These are phyloP conservation scores for Cronartium ribicola DNA, from an alignment of 1,284 basidiomycete species.

Conservation along the genomic window DNA sequence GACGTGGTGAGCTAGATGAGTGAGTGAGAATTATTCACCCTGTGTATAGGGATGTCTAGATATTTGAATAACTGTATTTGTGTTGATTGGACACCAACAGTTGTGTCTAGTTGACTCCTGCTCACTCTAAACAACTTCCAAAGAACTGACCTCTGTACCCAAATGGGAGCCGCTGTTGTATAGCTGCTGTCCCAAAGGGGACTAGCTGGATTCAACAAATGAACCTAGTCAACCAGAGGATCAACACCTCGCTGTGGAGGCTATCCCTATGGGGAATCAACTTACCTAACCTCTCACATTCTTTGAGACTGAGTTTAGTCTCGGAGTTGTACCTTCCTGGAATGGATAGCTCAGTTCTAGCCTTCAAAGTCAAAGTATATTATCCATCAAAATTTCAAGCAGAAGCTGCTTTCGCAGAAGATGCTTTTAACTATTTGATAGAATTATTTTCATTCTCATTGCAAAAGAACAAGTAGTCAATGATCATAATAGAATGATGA, in stretches of 20 bases:
- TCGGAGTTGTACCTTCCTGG: slow-evolving; percentile 42
- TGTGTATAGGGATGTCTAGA: too few relatives aligned
- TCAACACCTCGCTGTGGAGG: background rate
- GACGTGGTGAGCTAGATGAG: too few relatives aligned
- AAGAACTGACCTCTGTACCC: too few relatives aligned
- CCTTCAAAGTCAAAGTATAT: slow-evolving; percentile 11
- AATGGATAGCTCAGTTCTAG: slow-evolving; percentile 17
- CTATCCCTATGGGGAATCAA: background rate
- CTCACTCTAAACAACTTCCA: too few relatives aligned
- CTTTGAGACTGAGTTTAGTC: slow-evolving; percentile 37
- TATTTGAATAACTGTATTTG: too few relatives aligned
- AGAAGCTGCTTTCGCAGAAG: slow-evolving; percentile 40
- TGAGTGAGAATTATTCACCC: too few relatives aligned
- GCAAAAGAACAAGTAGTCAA: background rate
- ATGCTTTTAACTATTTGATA: background rate
- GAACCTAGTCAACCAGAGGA: background rate
- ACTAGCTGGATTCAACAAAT: too few relatives aligned
- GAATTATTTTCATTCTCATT: background rate
- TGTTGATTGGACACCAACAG: too few relatives aligned
- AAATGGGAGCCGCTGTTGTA: too few relatives aligned
- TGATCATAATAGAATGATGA: slow-evolving; percentile 22
- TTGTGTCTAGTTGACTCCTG: too few relatives aligned
- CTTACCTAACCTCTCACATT: background rate
- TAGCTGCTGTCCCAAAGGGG: too few relatives aligned
- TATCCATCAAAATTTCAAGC: background rate